These are phyloP conservation scores for Penicillium sp. DNA, from an alignment of 2,329 filamentous ascomycete species.

Conservation along the genomic window DNA sequence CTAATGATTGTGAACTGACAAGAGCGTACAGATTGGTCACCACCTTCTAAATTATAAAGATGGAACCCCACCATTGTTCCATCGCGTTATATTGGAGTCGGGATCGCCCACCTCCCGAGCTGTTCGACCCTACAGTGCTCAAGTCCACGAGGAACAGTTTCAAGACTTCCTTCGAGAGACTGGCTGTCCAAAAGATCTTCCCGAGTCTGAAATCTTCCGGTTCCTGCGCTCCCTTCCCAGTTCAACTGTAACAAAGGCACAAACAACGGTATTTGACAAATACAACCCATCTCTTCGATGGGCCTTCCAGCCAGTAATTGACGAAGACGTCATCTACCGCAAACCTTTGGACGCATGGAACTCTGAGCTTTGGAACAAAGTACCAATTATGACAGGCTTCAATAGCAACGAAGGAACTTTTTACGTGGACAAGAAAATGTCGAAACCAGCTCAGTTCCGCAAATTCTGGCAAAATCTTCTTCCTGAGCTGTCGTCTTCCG, in stretches of 20 bases:
- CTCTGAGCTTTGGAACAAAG: slow-evolving; percentile 51
- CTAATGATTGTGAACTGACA: neutral
- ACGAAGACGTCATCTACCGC: slow-evolving; percentile 58
- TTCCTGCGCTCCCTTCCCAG: slow-evolving; percentile 45
- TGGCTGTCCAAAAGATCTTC: slow-evolving; percentile 29
- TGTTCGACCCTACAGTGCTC: slow-evolving; percentile 42
- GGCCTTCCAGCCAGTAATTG: slow-evolving; percentile 69
- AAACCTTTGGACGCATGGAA: slow-evolving; percentile 61
- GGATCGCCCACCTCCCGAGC: slow-evolving; percentile 49
- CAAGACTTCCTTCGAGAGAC: slow-evolving; percentile 40
- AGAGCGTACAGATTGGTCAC: slow-evolving; percentile 59
- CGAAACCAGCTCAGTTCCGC: slow-evolving; percentile 53
- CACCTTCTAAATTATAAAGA: slow-evolving; percentile 57
- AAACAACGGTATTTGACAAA: slow-evolving; percentile 44
- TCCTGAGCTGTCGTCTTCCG: slow-evolving; percentile 53
- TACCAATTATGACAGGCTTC: slow-evolving; percentile 68
- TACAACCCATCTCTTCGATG: slow-evolving; percentile 50
- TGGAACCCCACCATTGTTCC: slow-evolving; percentile 37
- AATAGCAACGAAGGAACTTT: slow-evolving; percentile 67
- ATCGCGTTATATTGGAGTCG: slow-evolving; percentile 49
- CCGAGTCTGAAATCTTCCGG: slow-evolving; percentile 36
- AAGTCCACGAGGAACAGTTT: slow-evolving; percentile 48
- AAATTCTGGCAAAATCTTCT: slow-evolving; percentile 62
- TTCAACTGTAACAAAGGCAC: slow-evolving; percentile 38
- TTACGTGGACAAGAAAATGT: slow-evolving; percentile 57